Evolutionary conservation across 768 basidiomycete genomes (phyloP), one percentile per base, ranked within the genome.

Genomic region (Mycena galericulata): DNA sequence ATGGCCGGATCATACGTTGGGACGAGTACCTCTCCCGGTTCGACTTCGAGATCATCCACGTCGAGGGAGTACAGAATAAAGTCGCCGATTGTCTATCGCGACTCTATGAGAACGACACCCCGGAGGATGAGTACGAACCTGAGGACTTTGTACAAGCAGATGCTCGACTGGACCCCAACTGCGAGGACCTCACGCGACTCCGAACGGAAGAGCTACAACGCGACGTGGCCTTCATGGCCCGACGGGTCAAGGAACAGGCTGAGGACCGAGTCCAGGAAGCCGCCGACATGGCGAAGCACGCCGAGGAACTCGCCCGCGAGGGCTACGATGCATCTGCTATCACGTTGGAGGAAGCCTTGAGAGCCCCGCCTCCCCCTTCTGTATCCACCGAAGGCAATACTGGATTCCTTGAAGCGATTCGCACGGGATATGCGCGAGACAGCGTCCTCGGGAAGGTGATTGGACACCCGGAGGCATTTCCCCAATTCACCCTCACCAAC

Each of bases 11-110:
- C n/a, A 58, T 62, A 3, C 47, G 74, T n/a, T 81, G 78, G 78
- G 62, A 67, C 36, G 77, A 81, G 26, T 80, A 76, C 49, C 26
- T 80, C 3, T 62, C 57, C 3, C 20, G 71, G 3, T 81, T 79
- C 47, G 51, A 80, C 49, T 73, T 53, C 46, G 61, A 72, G 2
- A 72, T 78, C 4, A n/a, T 30, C 11, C 75, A 78, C 65, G 74
- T 77, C 0, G 65, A 74, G 15, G 79, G 78, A 0, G 43, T 18
- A 0, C 40, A 32, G 0, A 80, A 80, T 34, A 76, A 71, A n/a
- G 77, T 81, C 3, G 78, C 76, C 0, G 77, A 81, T 55, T 68
- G 63, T 15, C 38, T 81, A 1, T 81, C 79, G 0, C 70, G 73
- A 0, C 79, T 78, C 55, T 81, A 74, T 46, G 58, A 75, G 38